Base-by-base conservation (phyloP, 2,329 filamentous ascomycete species). In the Scopulariopsis brevicaulis region DNA sequence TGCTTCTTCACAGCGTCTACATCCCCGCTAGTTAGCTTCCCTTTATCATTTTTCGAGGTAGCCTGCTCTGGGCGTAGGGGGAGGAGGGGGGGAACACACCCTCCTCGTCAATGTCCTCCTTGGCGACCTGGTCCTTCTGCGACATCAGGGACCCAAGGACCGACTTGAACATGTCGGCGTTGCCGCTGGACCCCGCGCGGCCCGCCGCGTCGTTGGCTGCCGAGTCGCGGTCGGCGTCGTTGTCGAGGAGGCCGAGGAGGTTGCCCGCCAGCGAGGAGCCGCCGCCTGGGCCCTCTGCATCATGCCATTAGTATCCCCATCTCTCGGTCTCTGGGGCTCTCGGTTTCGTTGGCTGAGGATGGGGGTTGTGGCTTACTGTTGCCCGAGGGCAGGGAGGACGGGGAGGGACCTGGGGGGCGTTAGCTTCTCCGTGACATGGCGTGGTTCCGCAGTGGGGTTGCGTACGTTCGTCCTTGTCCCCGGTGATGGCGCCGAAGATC, bases 1-100 rank as follows among this genome's bases (percentile, higher is more conserved):
- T 96, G 90, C 63, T 87, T 82, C 64, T 81, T 77, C 24, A 93
- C 81, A 20, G 87, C 86, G 60, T 89, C 81, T 82, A 63, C 59
- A 22, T 22, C 7, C 40, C 18, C 6, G 5, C 3, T 4, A 11
- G 37, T 46, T n/a, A 46, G 40, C 40, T 3, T 46, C n/a, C n/a
- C 40, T n/a, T 18, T n/a, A 18, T 14, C 18, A 7, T 14, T n/a
- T 7, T n/a, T n/a, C 14, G 40, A 46, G 14, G 40, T 18, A 14
- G 18, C 4, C 18, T 40, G 4, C 37, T 40, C 12, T 15, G 37
- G 43, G 14, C 7, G 3, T 20, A 48, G 43, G 43, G 4, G 11
- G 46, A 14, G 46, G 20, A 53, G 32, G n/a, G 51, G n/a, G 28
- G 34, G 2, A 24, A 64, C 72, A 46, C 59, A 78, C 79, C 75